These are phyloP conservation scores for Amylocystis lapponica DNA, from an alignment of 768 basidiomycete species.

Conservation along the genomic window DNA sequence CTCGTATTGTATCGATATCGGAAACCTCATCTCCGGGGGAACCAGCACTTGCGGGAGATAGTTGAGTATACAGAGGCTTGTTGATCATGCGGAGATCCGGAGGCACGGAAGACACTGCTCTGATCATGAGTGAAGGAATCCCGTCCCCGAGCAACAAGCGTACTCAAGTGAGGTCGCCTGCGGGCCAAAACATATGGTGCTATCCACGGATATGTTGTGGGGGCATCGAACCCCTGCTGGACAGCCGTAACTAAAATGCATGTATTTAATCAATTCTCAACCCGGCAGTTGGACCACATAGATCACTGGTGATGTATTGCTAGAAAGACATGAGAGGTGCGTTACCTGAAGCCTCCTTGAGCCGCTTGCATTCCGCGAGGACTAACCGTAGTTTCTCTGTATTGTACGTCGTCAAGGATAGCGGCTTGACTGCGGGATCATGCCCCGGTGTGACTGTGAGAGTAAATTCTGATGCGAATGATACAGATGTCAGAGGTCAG, in stretches of 20 bases:
- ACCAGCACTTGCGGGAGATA: constrained; percentile 61
- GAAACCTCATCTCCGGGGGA: constrained; percentile 50
- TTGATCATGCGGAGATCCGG: constrained; percentile 50
- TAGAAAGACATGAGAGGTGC: background rate
- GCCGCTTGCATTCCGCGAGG: constrained; percentile 49
- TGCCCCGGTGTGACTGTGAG: constrained; percentile 48
- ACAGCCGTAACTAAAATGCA: too few species aligned
- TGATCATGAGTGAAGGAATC: background rate
- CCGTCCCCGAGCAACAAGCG: background rate
- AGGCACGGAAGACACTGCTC: constrained; percentile 19
- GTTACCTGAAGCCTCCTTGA: constrained; percentile 46
- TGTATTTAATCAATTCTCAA: too few species aligned
- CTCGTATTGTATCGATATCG: constrained; percentile 54
- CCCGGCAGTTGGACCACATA: background rate
- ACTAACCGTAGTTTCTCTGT: constrained; percentile 41
- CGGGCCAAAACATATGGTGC: constrained; percentile 29
- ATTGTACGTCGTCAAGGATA: constrained; percentile 44
- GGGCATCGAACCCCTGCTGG: too few species aligned
- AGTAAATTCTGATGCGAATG: constrained; percentile 37
- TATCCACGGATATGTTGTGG: constrained; percentile 29
- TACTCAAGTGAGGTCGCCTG: constrained; percentile 6
- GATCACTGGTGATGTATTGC: background rate
- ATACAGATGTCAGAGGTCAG: background rate
- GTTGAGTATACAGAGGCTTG: constrained; percentile 43
- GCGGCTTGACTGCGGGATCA: constrained; percentile 25